Evolutionary conservation across 192 early-diverging fungal genomes (phyloP).

Genomic region (Coemansia sp.): DNA sequence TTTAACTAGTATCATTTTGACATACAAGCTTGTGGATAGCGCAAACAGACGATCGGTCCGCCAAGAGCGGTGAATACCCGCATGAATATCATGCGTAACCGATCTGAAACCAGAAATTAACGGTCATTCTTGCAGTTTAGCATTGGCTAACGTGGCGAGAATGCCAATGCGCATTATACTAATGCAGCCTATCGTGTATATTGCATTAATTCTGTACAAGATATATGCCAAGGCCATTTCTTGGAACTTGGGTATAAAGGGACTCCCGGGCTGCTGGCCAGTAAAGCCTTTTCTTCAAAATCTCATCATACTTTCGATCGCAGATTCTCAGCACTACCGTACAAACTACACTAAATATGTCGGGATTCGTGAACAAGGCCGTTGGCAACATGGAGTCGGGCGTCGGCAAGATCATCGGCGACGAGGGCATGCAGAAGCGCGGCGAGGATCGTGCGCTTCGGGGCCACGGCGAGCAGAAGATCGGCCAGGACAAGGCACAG

Average conservation of each 20-base stretch:
- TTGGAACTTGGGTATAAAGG: too few relatives aligned
- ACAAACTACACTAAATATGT: neutral
- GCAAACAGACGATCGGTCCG: too few relatives aligned
- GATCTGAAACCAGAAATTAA: too few relatives aligned
- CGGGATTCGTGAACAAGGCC: constrained; percentile 2
- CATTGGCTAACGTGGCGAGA: neutral
- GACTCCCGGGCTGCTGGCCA: too few relatives aligned
- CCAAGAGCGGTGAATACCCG: too few relatives aligned
- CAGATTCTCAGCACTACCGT: neutral
- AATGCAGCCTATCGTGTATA: neutral
- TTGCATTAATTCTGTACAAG: neutral
- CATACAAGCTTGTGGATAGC: too few relatives aligned
- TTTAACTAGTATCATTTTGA: neutral
- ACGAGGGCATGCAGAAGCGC: constrained; percentile 4
- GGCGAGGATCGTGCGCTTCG: neutral
- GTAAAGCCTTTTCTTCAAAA: neutral
- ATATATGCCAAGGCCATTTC: too few relatives aligned
- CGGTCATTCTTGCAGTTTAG: too few relatives aligned
- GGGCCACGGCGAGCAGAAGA: constrained; percentile 1
- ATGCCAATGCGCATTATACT: neutral
- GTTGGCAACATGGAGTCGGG: constrained; percentile 1
- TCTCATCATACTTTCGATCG: too few relatives aligned
- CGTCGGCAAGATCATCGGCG: neutral
- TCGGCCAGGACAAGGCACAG: neutral
- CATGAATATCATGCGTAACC: too few relatives aligned